Evolutionary conservation across 495 filamentous ascomycete genomes (phyloP), one percentile per base, ranked within the genome.

Genomic region (Daldinia grandis): DNA sequence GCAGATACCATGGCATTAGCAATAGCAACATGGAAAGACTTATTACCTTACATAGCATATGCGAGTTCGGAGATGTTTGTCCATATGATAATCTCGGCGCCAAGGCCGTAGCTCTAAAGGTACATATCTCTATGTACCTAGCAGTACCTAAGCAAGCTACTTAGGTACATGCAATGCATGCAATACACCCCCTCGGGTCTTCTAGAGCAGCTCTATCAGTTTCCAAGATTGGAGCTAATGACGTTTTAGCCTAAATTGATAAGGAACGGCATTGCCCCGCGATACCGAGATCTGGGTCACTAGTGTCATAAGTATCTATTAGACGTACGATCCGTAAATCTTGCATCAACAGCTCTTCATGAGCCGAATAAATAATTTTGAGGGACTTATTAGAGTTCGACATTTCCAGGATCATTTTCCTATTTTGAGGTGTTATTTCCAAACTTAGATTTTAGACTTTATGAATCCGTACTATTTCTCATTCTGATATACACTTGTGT

Each of bases 161-260:
- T 10, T 55, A 33, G 28, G 30, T 56, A 56, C 53, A 56, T 56
- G 53, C 27, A 53, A 53, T 55, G 19, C 51, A 56, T 56, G 53
- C n/a, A 53, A 53, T 28, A 53, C 50, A 53, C 31, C 55, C 31
- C 24, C 37, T 58, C 19, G n/a, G 31, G 37, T 17, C 25, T 38
- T 54, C 17, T 38, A 59, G 40, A 62, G 54, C 28, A 51, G 59
- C 30, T 59, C 55, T 44, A 42, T 58, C 14, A 40, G 40, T 15
- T 50, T 38, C 56, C 35, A 53, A 51, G 19, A 68, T 68, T 64
- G 50, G 70, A 47, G 55, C 40, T 38, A 33, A 72, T 68, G 70
- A 62, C 70, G 70, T 68, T 66, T 69, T 72, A 72, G 70, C 28
- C 70, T 72, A 58, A 72, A 68, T 64, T 68, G 70, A 72, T 72